These are phyloP conservation scores for Fusarium sp. DNA, from an alignment of 2,329 filamentous ascomycete genomes.

Conservation along the genomic window DNA sequence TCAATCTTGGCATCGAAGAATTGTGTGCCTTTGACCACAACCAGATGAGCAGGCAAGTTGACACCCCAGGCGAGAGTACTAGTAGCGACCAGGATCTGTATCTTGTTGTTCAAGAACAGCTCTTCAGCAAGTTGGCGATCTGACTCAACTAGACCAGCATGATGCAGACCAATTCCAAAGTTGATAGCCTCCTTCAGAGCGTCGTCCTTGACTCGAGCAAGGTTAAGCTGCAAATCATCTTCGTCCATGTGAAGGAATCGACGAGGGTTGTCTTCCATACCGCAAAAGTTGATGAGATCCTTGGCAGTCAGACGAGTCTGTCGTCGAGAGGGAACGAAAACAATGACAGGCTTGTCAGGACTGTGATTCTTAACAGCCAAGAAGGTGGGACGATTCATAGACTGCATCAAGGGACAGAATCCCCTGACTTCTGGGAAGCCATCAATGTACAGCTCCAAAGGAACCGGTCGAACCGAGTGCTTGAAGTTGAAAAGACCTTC, in stretches of 20 bases:
- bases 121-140: conserved; percentile 94
- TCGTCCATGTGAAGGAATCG: conserved; percentile 95
- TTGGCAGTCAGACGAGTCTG: conserved; percentile 96
- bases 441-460: conserved; percentile 95
- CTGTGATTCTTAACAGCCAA: conserved; percentile 96
- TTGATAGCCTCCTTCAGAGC: conserved; percentile 92
- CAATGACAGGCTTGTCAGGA: conserved; percentile 95
- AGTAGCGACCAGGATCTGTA: conserved; percentile 95
- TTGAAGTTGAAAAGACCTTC: conserved; percentile 97
- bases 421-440: conserved; percentile 95
- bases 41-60: conserved; percentile 94
- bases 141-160: conserved; percentile 94
- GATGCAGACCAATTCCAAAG: conserved; percentile 96
- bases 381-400: conserved; percentile 98
- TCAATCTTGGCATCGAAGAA: conserved; percentile 98
- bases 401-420: conserved; percentile 98
- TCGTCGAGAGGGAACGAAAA: conserved; percentile 94
- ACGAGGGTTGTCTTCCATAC: conserved; percentile 97
- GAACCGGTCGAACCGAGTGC: conserved; percentile 95
- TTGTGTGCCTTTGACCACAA: conserved; percentile 98
- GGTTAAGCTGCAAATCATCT: conserved; percentile 88
- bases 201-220: conserved; percentile 92
- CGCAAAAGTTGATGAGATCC: conserved; percentile 96
- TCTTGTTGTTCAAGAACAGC: conserved; percentile 96
- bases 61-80: conserved; percentile 98